Evolutionary conservation across 805 yeast genomes (phyloP).

Genomic region (Wickerhamiella sergipiensis): DNA sequence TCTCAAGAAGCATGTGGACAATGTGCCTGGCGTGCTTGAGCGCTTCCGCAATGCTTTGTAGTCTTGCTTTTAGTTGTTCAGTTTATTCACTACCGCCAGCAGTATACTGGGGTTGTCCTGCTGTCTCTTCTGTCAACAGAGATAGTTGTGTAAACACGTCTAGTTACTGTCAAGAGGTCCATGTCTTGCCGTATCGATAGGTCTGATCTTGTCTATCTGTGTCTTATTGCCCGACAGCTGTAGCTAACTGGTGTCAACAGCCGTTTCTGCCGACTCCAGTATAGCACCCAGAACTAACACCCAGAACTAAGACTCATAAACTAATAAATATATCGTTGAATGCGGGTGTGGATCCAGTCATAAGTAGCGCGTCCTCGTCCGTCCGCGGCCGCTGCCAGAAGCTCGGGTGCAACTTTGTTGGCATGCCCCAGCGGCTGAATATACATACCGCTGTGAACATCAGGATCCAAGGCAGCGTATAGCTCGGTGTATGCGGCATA

Average conservation of each 20-base stretch:
- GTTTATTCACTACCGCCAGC: no score
- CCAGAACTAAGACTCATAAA: no score
- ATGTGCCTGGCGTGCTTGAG: neutral
- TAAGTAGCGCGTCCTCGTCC: neutral
- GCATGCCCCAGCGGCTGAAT: neutral
- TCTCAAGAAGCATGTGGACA: constrained; percentile 9
- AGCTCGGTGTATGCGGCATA: constrained; percentile 35
- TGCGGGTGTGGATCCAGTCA: neutral
- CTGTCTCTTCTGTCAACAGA: no score
- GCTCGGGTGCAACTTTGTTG: neutral
- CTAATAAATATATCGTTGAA: neutral
- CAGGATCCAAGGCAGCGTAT: constrained; percentile 31
- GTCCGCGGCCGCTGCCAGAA: neutral
- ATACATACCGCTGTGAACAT: constrained; percentile 3
- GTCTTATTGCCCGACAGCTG: no score
- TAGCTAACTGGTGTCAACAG: no score
- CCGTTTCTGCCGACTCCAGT: no score
- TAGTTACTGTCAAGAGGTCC: no score
- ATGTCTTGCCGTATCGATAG: no score
- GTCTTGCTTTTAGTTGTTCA: neutral
- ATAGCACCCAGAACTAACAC: no score
- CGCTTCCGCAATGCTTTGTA: neutral
- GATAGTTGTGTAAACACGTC: no score
- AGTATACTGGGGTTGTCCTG: no score
- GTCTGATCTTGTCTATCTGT: no score